Conservation (phyloP, 371 early-diverging fungal genomes). For the Circinella minor region DNA sequence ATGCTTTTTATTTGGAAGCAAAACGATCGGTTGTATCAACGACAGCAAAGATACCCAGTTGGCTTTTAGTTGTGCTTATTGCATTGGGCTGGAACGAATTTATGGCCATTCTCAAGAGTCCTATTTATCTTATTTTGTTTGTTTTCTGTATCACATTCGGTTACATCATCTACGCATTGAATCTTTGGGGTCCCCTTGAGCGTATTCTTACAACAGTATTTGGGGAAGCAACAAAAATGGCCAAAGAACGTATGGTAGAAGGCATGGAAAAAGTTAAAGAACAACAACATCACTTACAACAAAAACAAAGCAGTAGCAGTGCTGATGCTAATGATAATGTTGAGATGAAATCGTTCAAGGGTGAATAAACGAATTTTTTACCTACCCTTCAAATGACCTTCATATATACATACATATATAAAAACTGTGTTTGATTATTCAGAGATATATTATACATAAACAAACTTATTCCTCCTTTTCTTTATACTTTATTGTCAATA, state of each 20-base stretch:
- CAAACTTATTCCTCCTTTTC: too few species aligned
- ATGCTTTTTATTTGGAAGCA: constrained; percentile 91
- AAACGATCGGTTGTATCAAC: constrained; percentile 92
- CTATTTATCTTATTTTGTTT: constrained; percentile 74
- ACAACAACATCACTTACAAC: constrained; percentile 15
- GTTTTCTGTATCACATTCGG: constrained; percentile 54
- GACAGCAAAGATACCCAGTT: constrained; percentile 85
- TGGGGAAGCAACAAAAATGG: constrained; percentile 47
- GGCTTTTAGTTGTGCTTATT: constrained; percentile 81
- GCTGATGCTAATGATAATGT: constrained; percentile 8
- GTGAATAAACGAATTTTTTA: constrained; percentile 8
- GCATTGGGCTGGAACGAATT: constrained; percentile 95
- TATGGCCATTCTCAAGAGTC: constrained; percentile 79
- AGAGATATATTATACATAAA: neutral
- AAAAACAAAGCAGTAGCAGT: neutral
- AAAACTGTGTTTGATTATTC: constrained; percentile 1
- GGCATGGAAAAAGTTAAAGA: constrained; percentile 30
- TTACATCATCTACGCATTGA: constrained; percentile 65
- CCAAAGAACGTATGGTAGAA: constrained; percentile 35
- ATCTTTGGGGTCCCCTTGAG: constrained; percentile 71
- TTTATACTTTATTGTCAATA: too few species aligned
- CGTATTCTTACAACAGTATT: constrained; percentile 48
- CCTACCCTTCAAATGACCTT: neutral
- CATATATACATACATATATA: neutral
- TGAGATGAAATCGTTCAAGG: constrained; percentile 20